Evolutionary conservation across 164 flowering plant species (phyloP).

Genomic region (Vitis amurensis): DNA sequence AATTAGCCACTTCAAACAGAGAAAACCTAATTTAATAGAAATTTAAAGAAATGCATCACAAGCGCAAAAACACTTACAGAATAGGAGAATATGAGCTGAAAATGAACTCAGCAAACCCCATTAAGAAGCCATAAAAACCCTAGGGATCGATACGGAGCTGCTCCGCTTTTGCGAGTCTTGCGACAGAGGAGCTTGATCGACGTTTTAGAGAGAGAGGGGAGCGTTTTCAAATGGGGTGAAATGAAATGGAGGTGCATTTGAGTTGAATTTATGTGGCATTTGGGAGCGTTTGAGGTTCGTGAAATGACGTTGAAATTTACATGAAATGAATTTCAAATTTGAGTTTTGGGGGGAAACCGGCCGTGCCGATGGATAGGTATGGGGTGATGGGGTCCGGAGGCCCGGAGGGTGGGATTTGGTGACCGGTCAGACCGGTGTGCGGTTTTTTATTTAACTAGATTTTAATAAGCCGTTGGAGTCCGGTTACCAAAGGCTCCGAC

Average conservation of each 20-base stretch:
- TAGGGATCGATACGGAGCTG: neutral
- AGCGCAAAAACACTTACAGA: no score
- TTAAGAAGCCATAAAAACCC: neutral
- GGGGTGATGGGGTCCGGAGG: conserved; percentile 4
- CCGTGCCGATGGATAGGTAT: conserved; percentile 1
- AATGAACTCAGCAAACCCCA: neutral
- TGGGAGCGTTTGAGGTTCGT: neutral
- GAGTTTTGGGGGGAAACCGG: conserved; percentile 10
- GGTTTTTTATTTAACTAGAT: no score
- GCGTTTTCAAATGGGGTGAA: neutral
- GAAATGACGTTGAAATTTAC: neutral
- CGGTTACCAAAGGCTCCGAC: no score
- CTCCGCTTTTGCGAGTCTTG: neutral
- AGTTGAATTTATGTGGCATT: no score
- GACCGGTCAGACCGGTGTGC: conserved; percentile 13
- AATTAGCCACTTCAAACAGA: no score
- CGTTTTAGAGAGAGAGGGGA: neutral
- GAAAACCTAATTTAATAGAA: no score
- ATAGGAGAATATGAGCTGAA: neutral
- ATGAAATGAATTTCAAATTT: conserved; percentile 10
- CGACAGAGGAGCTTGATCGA: neutral
- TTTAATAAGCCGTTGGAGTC: no score
- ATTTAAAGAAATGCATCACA: no score
- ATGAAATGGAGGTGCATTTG: neutral
- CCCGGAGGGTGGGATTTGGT: conserved; percentile 10